Evolutionary conservation across 2,329 filamentous ascomycete genomes (phyloP).

Genomic region (Sphaceloma murrayae): DNA sequence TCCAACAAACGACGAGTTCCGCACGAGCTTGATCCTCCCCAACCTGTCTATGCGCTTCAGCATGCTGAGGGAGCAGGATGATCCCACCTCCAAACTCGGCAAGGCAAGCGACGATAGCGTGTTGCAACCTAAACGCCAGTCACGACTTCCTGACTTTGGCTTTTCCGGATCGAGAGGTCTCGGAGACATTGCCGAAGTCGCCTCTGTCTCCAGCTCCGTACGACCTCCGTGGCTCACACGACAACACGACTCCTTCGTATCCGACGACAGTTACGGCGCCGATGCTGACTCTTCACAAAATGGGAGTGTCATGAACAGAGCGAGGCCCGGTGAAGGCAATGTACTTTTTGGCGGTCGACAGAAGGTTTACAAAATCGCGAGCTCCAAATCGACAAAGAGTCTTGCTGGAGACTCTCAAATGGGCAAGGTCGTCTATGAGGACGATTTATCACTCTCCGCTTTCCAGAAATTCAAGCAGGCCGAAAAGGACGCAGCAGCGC

Average conservation of each 20-base stretch:
- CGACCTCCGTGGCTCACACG: conserved; percentile 49
- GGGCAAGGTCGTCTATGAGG: conserved; percentile 69
- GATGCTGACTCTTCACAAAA: conserved; percentile 55
- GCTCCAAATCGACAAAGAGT: conserved; percentile 37
- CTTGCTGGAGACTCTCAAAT: conserved; percentile 41
- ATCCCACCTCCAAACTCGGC: conserved; percentile 76
- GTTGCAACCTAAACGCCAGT: conserved; percentile 70
- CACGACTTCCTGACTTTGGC: conserved; percentile 64
- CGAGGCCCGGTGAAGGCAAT: conserved; percentile 80
- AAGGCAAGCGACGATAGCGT: conserved; percentile 96
- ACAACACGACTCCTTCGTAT: conserved; percentile 54
- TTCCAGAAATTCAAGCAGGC: conserved; percentile 67
- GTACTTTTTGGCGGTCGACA: conserved; percentile 89
- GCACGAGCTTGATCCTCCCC: conserved; percentile 92
- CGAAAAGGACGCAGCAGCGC: conserved; percentile 43
- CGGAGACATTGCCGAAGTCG: conserved; percentile 81
- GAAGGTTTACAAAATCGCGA: conserved; percentile 82
- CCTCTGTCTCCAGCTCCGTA: conserved; percentile 59
- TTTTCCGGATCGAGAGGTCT: conserved; percentile 46
- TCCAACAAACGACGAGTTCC: conserved; percentile 78
- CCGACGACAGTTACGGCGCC: conserved; percentile 48
- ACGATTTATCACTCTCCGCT: conserved; percentile 72
- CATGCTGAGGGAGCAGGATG: conserved; percentile 91
- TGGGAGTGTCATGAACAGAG: conserved; percentile 72
- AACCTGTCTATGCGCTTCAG: conserved; percentile 91